Conservation (phyloP, 2,329 filamentous ascomycete genomes). For the Purpureocillium lavendulum region DNA sequence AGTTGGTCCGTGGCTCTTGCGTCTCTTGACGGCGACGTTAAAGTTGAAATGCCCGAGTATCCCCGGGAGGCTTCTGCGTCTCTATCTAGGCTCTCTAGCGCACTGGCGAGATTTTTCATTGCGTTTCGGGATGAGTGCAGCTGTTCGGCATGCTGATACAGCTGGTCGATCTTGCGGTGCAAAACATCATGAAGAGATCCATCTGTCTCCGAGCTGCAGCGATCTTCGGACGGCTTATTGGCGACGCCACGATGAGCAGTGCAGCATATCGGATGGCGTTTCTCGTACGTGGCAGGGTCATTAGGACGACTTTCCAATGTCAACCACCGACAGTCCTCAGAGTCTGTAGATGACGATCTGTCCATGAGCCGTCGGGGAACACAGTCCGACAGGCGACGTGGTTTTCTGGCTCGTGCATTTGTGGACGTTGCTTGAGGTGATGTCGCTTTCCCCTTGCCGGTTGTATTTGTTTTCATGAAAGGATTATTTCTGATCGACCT, state of each 20-base stretch:
- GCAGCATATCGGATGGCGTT: conserved; percentile 24
- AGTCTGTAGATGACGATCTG: conserved; percentile 2
- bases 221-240: conserved; percentile 1
- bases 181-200: conserved; percentile 11
- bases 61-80: conserved; percentile 6
- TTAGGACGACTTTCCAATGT: conserved; percentile 18
- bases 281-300: conserved; percentile 14
- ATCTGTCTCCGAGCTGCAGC: background rate
- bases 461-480: conserved; percentile 22
- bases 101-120: conserved; percentile 22
- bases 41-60: background rate
- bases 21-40: background rate
- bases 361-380: conserved; percentile 14
- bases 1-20: background rate
- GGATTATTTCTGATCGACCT: conserved; percentile 19
- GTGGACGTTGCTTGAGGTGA: conserved; percentile 13
- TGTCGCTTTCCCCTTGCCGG: conserved; percentile 9
- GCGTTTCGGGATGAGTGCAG: conserved; percentile 25
- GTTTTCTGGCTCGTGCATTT: conserved; percentile 10
- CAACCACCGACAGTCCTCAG: conserved; percentile 1
- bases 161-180: conserved; percentile 15
- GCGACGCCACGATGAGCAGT: conserved; percentile 8
- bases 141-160: conserved; percentile 23
- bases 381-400: conserved; percentile 19
- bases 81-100: background rate